Conservation (phyloP, 78 protist species). For the Dictyostelium discoideum region DNA sequence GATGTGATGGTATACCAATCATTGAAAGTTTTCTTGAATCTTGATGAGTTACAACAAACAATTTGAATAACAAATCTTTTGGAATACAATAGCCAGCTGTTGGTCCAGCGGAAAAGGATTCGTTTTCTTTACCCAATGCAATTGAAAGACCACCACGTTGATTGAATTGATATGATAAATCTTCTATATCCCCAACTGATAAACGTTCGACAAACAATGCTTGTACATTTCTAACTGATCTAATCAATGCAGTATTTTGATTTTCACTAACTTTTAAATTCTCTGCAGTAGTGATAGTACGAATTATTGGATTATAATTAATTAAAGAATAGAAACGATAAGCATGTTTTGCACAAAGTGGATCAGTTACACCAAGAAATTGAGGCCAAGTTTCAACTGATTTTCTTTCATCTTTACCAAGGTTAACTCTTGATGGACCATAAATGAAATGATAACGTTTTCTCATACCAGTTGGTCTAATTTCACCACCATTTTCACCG, state of each 20-base stretch:
- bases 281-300: slow-evolving; percentile 66
- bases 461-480: slow-evolving; percentile 54
- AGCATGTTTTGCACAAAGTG: slow-evolving; percentile 79
- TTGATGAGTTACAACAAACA: slow-evolving; percentile 79
- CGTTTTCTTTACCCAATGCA: slow-evolving; percentile 57
- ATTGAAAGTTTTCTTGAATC: slow-evolving; percentile 55
- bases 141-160: slow-evolving; percentile 79
- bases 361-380: slow-evolving; percentile 79
- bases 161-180: slow-evolving; percentile 65
- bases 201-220: slow-evolving; percentile 77
- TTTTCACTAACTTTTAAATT: slow-evolving; percentile 76
- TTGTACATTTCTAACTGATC: slow-evolving; percentile 75
- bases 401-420: slow-evolving; percentile 67
- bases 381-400: slow-evolving; percentile 83
- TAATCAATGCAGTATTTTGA: slow-evolving; percentile 74
- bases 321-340: slow-evolving; percentile 32
- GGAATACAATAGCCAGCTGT: slow-evolving; percentile 85
- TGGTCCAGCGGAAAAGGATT: slow-evolving; percentile 56
- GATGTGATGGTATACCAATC: slow-evolving; percentile 75
- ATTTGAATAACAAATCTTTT: slow-evolving; percentile 72
- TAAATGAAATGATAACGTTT: slow-evolving; percentile 73
- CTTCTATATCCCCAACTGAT: slow-evolving; percentile 75
- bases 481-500: not conserved
- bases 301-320: slow-evolving; percentile 66
- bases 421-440: slow-evolving; percentile 76